phyloP scores from a whole-genome alignment of 306 rosid species.

The Heteromeles arbutifolia region DNA sequence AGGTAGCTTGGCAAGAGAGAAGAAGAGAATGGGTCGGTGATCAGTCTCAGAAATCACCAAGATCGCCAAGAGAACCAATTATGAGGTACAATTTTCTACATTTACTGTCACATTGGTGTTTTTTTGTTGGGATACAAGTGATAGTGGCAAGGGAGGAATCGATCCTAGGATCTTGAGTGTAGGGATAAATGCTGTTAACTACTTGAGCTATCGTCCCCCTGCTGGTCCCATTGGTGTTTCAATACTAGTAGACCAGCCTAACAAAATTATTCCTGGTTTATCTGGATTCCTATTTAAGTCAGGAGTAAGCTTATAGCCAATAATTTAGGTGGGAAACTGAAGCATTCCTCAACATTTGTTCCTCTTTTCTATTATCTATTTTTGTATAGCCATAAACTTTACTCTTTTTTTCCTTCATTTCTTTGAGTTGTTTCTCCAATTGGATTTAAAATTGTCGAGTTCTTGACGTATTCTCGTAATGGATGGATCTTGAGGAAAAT shows the following conservation, averaged over 20 bases:
- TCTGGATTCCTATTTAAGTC: background rate
- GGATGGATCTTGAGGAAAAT: background rate
- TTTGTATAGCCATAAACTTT: too few species aligned
- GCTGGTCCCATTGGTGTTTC: background rate
- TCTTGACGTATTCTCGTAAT: background rate
- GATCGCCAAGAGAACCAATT: conserved; percentile 42
- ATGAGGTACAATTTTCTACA: conserved; percentile 37
- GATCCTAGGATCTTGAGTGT: too few species aligned
- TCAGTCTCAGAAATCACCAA: conserved; percentile 27
- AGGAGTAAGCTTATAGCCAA: background rate
- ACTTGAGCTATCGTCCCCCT: too few species aligned
- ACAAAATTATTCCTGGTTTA: background rate
- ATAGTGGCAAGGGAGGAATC: too few species aligned
- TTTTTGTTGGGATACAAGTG: too few species aligned
- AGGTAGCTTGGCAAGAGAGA: conserved; percentile 54
- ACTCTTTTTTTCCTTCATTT: too few species aligned
- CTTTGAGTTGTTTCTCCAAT: background rate
- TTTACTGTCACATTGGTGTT: background rate
- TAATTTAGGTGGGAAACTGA: background rate
- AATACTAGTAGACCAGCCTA: background rate
- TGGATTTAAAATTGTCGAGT: background rate
- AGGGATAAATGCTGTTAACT: too few species aligned
- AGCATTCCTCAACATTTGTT: background rate
- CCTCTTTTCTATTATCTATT: background rate
- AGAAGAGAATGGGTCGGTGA: conserved; percentile 66